A percentile compares a stretch with the other conserved stretches of the same genome.
These are phyloP conservation scores for Cladophialophora yegresii DNA, from an alignment of 2,329 filamentous ascomycete genomes.

Conservation along the genomic window DNA sequence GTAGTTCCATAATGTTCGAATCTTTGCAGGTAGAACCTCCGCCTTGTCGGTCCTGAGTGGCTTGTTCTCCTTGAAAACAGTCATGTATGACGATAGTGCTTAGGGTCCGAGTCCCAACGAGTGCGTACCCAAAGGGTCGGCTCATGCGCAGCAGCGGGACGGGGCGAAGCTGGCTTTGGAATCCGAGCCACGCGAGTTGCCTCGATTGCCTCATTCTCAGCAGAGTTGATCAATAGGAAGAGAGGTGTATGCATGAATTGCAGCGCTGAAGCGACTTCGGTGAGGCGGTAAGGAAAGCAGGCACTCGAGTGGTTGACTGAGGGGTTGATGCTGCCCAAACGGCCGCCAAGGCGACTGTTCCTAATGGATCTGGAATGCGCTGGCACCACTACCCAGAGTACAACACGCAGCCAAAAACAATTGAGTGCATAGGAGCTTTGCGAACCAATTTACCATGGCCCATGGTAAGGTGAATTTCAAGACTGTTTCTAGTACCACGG, in stretches of 20 bases:
- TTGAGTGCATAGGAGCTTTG: neutral
- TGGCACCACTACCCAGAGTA: constrained; percentile 27
- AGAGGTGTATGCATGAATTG: neutral
- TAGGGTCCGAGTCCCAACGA: neutral
- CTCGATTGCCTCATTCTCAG: constrained; percentile 27
- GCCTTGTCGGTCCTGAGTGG: constrained; percentile 8
- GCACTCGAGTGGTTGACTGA: constrained; percentile 19
- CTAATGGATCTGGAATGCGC: constrained; percentile 17
- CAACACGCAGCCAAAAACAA: constrained; percentile 15
- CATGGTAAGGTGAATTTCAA: constrained; percentile 20
- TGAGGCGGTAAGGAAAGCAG: constrained; percentile 17
- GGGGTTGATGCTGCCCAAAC: constrained; percentile 22
- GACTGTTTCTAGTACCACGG: constrained; percentile 19
- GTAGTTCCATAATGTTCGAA: constrained; percentile 1
- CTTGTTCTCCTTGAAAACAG: constrained; percentile 4
- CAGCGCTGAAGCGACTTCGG: constrained; percentile 4
- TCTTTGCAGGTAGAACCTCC: neutral
- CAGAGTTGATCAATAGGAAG: constrained; percentile 19
- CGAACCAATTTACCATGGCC: neutral
- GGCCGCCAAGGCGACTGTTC: constrained; percentile 22
- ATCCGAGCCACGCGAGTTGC: constrained; percentile 13
- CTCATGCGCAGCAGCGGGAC: constrained; percentile 10
- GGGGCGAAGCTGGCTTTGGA: constrained; percentile 20
- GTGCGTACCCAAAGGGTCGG: constrained; percentile 7
- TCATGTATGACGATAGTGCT: constrained; percentile 8